Conservation (phyloP, 164 flowering plant genomes). For the Vitis rupestris region DNA sequence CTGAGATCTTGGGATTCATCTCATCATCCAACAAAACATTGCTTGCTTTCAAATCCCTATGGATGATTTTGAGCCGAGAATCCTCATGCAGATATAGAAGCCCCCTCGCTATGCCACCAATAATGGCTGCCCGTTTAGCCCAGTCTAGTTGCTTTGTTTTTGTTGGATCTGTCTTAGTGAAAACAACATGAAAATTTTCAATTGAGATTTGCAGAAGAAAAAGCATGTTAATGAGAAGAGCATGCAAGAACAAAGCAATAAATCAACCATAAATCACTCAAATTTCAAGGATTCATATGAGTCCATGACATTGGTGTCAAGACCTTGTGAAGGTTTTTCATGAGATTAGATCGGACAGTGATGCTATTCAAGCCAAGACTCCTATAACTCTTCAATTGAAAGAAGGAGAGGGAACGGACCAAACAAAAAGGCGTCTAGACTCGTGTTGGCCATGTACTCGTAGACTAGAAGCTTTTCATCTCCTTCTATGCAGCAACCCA, state of each 20-base stretch:
- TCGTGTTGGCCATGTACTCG: slow-evolving; percentile 46
- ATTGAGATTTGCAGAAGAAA: too few species aligned
- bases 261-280: too few species aligned
- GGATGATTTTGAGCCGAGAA: slow-evolving; percentile 43
- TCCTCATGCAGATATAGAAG: slow-evolving; percentile 47
- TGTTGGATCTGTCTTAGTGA: slow-evolving; percentile 21
- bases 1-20: slow-evolving; percentile 52
- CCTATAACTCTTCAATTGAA: too few species aligned
- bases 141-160: slow-evolving; percentile 25
- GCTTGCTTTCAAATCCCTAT: slow-evolving; percentile 41
- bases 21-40: slow-evolving; percentile 40
- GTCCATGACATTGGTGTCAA: too few species aligned
- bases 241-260: too few species aligned
- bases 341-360: not conserved
- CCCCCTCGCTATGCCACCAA: slow-evolving; percentile 39
- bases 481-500: slow-evolving; percentile 44
- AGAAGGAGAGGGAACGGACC: slow-evolving; percentile 23
- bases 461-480: slow-evolving; percentile 44
- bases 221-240: too few species aligned
- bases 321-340: too few species aligned
- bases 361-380: too few species aligned
- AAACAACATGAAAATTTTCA: not conserved
- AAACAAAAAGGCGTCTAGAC: slow-evolving; percentile 41
- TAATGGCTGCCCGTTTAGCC: slow-evolving; percentile 30
- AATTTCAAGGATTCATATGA: too few species aligned